These are phyloP conservation scores for Pseudohalonectria lignicola DNA, from an alignment of 2,329 filamentous ascomycete genomes.

Conservation along the genomic window DNA sequence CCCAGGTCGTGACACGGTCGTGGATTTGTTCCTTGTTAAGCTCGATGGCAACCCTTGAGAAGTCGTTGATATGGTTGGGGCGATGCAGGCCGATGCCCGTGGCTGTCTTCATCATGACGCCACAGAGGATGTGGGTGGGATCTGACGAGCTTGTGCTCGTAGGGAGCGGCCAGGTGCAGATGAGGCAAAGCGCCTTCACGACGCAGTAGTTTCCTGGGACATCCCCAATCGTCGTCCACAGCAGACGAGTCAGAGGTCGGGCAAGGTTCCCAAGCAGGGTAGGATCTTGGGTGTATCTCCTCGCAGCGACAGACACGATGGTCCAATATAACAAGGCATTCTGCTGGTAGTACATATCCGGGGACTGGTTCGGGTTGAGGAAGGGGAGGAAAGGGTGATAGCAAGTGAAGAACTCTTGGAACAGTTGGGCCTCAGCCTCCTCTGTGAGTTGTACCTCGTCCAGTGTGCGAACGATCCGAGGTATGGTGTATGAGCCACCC, in stretches of 20 bases:
- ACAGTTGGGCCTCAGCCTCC: constrained; percentile 52
- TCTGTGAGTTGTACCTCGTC: constrained; percentile 55
- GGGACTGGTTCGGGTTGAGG: constrained; percentile 52
- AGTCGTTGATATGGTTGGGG: constrained; percentile 74
- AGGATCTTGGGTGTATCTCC: constrained; percentile 54
- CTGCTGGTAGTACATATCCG: constrained; percentile 66
- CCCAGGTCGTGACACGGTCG: constrained; percentile 72
- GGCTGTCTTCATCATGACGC: constrained; percentile 79
- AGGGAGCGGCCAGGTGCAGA: constrained; percentile 75
- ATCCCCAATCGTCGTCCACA: constrained; percentile 69
- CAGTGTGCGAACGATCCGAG: constrained; percentile 48
- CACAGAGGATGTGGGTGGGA: constrained; percentile 70
- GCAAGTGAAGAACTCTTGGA: constrained; percentile 62
- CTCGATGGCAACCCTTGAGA: constrained; percentile 64
- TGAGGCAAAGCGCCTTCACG: constrained; percentile 68
- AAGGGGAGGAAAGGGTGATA: constrained; percentile 75
- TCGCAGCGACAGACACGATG: constrained; percentile 63
- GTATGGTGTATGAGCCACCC: constrained; percentile 49
- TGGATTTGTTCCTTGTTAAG: constrained; percentile 69
- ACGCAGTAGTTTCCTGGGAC: constrained; percentile 71
- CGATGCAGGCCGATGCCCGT: constrained; percentile 75
- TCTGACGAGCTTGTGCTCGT: constrained; percentile 73
- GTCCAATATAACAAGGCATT: constrained; percentile 80
- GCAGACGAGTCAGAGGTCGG: constrained; percentile 54
- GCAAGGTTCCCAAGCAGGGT: constrained; percentile 57